phyloP scores from a whole-genome alignment of 768 basidiomycete species.

The Amanita pseudoporphyria region DNA sequence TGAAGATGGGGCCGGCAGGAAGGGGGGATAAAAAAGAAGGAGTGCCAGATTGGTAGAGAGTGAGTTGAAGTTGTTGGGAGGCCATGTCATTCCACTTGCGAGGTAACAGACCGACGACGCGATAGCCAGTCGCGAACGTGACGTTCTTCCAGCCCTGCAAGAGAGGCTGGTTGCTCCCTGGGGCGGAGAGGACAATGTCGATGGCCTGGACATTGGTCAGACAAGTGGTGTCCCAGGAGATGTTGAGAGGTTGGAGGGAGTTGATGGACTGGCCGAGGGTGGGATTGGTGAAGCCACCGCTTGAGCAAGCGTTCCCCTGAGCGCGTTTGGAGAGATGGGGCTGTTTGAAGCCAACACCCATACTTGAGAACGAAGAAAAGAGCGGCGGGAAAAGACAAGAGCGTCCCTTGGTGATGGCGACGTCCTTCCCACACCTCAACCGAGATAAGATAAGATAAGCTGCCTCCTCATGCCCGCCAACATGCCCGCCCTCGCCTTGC shows the following conservation, averaged over 20 bases:
- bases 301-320: slow-evolving; percentile 31
- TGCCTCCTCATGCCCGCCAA: too few relatives aligned
- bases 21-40: slow-evolving; percentile 42
- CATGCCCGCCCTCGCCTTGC: slow-evolving; percentile 12
- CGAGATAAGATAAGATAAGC: too few relatives aligned
- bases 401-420: too few relatives aligned
- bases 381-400: background rate
- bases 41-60: slow-evolving; percentile 41
- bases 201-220: slow-evolving; percentile 31
- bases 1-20: slow-evolving; percentile 63
- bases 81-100: slow-evolving; percentile 63
- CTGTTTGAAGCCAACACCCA: slow-evolving; percentile 16
- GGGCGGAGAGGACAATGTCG: slow-evolving; percentile 64
- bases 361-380: slow-evolving; percentile 7
- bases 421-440: too few relatives aligned
- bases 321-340: slow-evolving; percentile 16
- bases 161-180: slow-evolving; percentile 27
- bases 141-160: slow-evolving; percentile 54
- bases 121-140: slow-evolving; percentile 36
- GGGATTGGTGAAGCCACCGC: slow-evolving; percentile 50
- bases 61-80: slow-evolving; percentile 42
- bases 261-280: slow-evolving; percentile 35
- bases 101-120: slow-evolving; percentile 41
- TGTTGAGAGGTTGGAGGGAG: slow-evolving; percentile 37
- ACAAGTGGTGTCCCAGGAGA: slow-evolving; percentile 61